Evolutionary conservation across 805 yeast genomes (phyloP), one percentile per base, ranked within the genome.

Genomic region (Cyberlindnera japonica): DNA sequence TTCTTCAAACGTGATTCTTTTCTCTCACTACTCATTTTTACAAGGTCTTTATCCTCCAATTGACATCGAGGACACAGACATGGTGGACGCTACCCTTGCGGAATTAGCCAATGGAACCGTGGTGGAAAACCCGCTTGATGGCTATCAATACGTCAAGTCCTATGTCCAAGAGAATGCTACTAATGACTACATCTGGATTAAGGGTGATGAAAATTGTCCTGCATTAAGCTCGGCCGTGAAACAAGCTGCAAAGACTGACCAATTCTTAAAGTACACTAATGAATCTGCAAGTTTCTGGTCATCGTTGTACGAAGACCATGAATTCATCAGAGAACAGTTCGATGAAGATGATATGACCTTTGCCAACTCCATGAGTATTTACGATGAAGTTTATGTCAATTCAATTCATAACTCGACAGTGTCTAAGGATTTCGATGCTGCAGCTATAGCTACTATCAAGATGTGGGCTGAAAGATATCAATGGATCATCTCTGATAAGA

Each of bases 41-140:
- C 77, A 72, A 52, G 77, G 76, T 24, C 51, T 72, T 26, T 72
- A 67, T 47, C 77, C 77, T 13, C 71, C 75, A 18, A 59, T 60
- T 20, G 52, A 57, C 35, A 44, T 55, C 6, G 53, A 53, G 33
- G 34, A 39, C 8, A 31, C 41, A 6, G 54, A 35, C 18, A 37
- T 54, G 19, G 47, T 46, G 15, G 60, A 47, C 21, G 43, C 34
- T 10, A 50, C 57, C 14, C 49, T 69, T 40, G 55, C 72, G n/a
- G 57, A 45, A 31, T 47, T 65, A 31, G 38, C 65, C 24, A 70
- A 72, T 46, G 76, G 76, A 17, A 48, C 71, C 16, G 46, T 52
- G 10, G 55, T 64, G 18, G 58, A 52, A 26, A 61, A 61, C 33
- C 75, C 76, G 5, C 52, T 67, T 23, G 57, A 57, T 38, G 75